Conservation (phyloP, 345 rosid genomes). For the Rhodomyrtus tomentosa region DNA sequence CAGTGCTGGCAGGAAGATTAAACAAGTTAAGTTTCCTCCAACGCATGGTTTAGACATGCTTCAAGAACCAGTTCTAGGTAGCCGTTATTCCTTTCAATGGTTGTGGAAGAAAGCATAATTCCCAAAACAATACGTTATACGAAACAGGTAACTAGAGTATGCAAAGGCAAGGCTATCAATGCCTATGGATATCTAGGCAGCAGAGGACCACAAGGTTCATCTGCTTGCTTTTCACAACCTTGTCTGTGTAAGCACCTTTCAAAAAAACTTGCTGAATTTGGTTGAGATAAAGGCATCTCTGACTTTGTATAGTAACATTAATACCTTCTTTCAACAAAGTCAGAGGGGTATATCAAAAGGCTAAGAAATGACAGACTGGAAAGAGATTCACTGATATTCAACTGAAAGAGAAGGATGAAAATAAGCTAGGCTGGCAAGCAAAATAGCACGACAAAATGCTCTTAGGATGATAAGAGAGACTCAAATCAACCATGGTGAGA, state of each 20-base stretch:
- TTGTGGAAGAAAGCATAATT: background rate
- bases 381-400: background rate
- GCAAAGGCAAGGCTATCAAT: background rate
- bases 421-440: background rate
- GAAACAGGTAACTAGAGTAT: background rate
- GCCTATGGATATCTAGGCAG: background rate
- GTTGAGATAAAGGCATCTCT: background rate
- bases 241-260: background rate
- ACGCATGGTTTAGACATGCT: background rate
- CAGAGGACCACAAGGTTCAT: background rate
- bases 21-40: background rate
- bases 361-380: background rate
- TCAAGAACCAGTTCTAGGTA: background rate
- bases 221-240: background rate
- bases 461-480: background rate
- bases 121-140: background rate
- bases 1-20: background rate
- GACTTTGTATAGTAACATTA: background rate
- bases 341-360: background rate
- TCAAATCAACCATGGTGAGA: background rate
- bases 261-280: background rate
- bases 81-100: background rate
- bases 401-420: background rate
- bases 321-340: background rate
- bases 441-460: background rate